These are phyloP conservation scores for Larix kaempferi DNA, from an alignment of 75 land plant species.

Conservation along the genomic window DNA sequence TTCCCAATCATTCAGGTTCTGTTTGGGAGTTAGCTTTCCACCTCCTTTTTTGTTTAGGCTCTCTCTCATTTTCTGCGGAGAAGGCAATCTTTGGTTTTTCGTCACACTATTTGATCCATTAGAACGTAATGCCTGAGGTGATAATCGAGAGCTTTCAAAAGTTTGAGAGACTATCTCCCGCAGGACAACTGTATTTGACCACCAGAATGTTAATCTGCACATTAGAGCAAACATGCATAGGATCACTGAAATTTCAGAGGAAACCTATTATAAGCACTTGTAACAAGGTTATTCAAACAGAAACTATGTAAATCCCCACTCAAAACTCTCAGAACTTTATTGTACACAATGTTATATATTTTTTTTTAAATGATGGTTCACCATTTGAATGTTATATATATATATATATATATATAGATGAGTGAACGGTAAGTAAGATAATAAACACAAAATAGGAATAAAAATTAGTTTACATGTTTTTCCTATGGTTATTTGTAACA, in stretches of 20 bases:
- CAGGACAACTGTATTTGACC: constrained; percentile 82
- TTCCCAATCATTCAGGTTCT: constrained; percentile 68
- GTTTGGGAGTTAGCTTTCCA: constrained; percentile 19
- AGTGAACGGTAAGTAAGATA: no score
- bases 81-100: constrained; percentile 22
- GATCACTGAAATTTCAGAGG: background rate
- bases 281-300: background rate
- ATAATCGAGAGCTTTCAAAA: constrained; percentile 41
- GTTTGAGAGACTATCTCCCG: constrained; percentile 77
- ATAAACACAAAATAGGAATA: background rate
- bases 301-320: background rate
- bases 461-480: background rate
- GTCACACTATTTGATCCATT: constrained; percentile 39
- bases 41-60: constrained; percentile 19
- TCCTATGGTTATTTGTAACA: background rate
- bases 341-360: background rate
- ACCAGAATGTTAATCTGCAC: constrained; percentile 94
- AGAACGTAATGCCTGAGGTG: constrained; percentile 7
- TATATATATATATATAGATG: no score
- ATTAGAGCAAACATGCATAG: background rate
- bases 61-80: constrained; percentile 28
- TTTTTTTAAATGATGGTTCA: no score
- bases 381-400: no score
- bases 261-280: background rate
- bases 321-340: background rate